Evolutionary conservation across 306 rosid genomes (phyloP).

Genomic region (Quercus engelmannii): DNA sequence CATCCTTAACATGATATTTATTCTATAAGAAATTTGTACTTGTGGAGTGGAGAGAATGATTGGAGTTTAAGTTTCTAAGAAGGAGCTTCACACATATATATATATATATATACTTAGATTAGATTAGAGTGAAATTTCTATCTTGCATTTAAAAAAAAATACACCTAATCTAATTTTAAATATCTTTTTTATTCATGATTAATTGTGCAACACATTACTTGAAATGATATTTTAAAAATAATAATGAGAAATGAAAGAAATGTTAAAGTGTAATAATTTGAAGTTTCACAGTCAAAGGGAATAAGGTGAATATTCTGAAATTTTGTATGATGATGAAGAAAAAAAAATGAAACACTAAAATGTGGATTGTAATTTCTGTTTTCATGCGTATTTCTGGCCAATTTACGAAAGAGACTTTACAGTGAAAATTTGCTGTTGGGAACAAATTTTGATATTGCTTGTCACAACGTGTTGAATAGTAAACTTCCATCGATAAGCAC

Average conservation of each 20-base stretch:
- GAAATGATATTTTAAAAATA: background rate
- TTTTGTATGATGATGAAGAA: background rate
- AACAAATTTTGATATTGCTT: background rate
- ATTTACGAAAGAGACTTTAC: background rate
- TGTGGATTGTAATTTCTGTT: background rate
- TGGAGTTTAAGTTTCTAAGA: too few relatives aligned
- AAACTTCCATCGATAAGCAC: background rate
- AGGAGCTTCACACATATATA: rapidly evolving
- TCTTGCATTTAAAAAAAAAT: background rate
- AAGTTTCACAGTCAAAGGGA: background rate
- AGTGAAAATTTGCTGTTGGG: background rate
- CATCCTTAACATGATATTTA: background rate
- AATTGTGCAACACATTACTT: background rate
- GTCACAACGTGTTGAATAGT: background rate
- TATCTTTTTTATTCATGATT: background rate
- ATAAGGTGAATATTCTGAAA: background rate
- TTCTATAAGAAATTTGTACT: background rate
- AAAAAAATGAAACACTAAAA: background rate
- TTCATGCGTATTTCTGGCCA: background rate
- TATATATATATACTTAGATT: too few relatives aligned
- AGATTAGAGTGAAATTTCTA: too few relatives aligned
- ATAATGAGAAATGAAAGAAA: too few relatives aligned
- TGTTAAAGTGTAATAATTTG: background rate
- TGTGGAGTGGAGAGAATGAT: too few relatives aligned
- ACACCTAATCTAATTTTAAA: background rate